Evolutionary conservation across 805 yeast genomes (phyloP).

Genomic region (Babjeviella inositovora): DNA sequence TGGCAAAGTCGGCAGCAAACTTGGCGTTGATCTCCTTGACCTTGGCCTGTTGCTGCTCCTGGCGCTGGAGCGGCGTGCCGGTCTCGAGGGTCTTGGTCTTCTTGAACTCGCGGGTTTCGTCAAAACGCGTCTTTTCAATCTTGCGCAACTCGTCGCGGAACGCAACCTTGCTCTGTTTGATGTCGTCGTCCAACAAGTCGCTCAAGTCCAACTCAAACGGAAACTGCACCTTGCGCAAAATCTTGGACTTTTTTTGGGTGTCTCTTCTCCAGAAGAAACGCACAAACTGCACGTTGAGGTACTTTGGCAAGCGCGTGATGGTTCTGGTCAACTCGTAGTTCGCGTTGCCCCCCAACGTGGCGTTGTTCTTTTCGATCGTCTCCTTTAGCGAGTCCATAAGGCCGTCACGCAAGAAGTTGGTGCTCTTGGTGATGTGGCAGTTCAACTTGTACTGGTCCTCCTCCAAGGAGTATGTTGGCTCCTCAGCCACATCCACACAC

Average conservation of each 20-base stretch:
- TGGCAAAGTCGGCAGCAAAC: constrained; percentile 15
- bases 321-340: constrained; percentile 41
- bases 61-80: constrained; percentile 32
- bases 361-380: constrained; percentile 61
- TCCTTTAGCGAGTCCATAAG: constrained; percentile 61
- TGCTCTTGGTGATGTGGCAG: constrained; percentile 76
- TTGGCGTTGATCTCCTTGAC: constrained; percentile 27
- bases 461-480: constrained; percentile 10
- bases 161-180: constrained; percentile 48
- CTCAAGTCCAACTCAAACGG: constrained; percentile 86
- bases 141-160: constrained; percentile 66
- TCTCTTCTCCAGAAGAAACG: constrained; percentile 95
- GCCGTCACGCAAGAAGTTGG: constrained; percentile 84
- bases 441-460: constrained; percentile 59
- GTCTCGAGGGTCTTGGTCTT: constrained; percentile 25
- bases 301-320: constrained; percentile 72
- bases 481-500: constrained; percentile 19
- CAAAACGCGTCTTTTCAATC: constrained; percentile 60
- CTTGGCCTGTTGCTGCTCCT: constrained; percentile 35
- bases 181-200: constrained; percentile 70
- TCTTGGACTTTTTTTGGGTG: constrained; percentile 80
- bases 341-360: constrained; percentile 55
- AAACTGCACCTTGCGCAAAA: constrained; percentile 84
- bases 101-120: constrained; percentile 58
- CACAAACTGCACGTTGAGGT: constrained; percentile 80